Conservation (phyloP, 192 early-diverging fungal genomes). For the Radiomyces spectabilis region DNA sequence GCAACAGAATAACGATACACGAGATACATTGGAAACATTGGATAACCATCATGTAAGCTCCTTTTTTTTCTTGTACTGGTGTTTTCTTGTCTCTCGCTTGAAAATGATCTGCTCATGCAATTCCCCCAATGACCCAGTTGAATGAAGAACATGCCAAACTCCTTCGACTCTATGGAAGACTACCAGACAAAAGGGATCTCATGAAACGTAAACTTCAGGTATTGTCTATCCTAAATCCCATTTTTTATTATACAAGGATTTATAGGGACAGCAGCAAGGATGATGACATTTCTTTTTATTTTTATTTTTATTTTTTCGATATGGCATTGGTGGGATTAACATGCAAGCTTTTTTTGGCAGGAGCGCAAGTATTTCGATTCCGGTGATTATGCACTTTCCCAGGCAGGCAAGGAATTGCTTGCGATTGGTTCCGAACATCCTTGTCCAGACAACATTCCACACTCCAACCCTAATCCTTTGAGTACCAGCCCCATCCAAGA, state of each 20-base stretch:
- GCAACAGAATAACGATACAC: too few relatives aligned
- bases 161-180: slow-evolving; percentile 76
- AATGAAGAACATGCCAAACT: slow-evolving; percentile 65
- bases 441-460: slow-evolving; percentile 85
- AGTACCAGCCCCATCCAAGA: slow-evolving; percentile 59
- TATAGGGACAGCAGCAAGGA: background rate
- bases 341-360: too few relatives aligned
- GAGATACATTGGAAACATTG: too few relatives aligned
- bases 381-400: slow-evolving; percentile 92
- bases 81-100: too few relatives aligned
- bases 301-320: too few relatives aligned
- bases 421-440: slow-evolving; percentile 87
- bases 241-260: slow-evolving; percentile 4
- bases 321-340: too few relatives aligned
- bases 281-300: background rate
- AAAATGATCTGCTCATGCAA: too few relatives aligned
- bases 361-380: slow-evolving; percentile 99
- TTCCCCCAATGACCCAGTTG: too few relatives aligned
- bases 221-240: slow-evolving; percentile 1
- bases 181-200: slow-evolving; percentile 68
- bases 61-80: too few relatives aligned
- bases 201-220: slow-evolving; percentile 74
- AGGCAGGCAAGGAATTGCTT: slow-evolving; percentile 80
- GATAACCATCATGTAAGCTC: too few relatives aligned
- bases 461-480: slow-evolving; percentile 60